Conservation (phyloP, 129 eudicot genomes). For the Pulicaria dysenterica region DNA sequence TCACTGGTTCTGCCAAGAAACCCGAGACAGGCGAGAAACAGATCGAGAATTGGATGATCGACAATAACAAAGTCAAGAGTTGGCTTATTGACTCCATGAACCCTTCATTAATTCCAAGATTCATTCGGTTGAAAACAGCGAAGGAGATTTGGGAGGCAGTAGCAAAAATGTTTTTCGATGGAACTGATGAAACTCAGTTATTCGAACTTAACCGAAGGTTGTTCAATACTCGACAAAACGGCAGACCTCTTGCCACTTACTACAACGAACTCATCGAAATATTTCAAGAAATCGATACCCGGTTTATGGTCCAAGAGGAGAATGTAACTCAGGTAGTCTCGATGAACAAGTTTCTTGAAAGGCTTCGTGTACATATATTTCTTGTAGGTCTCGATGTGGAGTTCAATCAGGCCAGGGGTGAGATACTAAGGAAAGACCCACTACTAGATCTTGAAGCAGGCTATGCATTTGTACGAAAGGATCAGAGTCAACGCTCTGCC, state of each 20-base stretch:
- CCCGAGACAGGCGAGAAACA: neutral
- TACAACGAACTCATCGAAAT: conserved; percentile 12
- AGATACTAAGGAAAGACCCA: conserved; percentile 20
- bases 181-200: conserved; percentile 1
- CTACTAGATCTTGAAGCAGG: too few relatives aligned
- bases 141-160: conserved; percentile 19
- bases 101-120: too few relatives aligned
- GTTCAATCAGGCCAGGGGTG: conserved; percentile 13
- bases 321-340: neutral
- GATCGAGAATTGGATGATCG: neutral
- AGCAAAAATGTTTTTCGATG: conserved; percentile 8
- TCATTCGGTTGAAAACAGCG: too few relatives aligned
- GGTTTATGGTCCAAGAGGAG: neutral
- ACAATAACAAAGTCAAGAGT: neutral
- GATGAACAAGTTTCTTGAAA: neutral
- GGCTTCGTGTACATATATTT: conserved; percentile 18
- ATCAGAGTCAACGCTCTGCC: neutral
- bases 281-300: too few relatives aligned
- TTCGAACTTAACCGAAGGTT: conserved; percentile 15
- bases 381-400: conserved; percentile 10
- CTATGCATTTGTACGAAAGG: too few relatives aligned
- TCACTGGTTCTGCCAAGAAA: conserved; percentile 4
- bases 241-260: conserved; percentile 9
- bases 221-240: conserved; percentile 4
- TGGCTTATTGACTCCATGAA: too few relatives aligned